These are phyloP conservation scores for Dillenia suffruticosa DNA, from an alignment of 164 flowering plant species.

Conservation along the genomic window DNA sequence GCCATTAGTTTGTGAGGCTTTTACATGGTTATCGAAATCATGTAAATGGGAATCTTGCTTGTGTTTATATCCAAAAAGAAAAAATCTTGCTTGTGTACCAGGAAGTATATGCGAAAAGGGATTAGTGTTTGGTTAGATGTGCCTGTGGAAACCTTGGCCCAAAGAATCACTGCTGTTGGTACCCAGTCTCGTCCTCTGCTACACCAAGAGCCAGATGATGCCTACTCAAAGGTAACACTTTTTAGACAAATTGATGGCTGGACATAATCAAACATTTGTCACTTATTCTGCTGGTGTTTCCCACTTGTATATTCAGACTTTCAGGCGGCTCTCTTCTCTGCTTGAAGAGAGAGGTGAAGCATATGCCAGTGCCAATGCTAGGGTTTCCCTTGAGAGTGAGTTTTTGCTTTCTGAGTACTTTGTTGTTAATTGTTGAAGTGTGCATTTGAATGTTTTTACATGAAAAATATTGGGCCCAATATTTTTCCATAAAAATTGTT, in stretches of 20 bases:
- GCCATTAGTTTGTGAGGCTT: too few relatives aligned
- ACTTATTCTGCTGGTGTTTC: neutral
- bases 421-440: too few relatives aligned
- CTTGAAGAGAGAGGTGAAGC: conserved; percentile 66
- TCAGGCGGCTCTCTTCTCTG: conserved; percentile 52
- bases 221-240: conserved; percentile 57
- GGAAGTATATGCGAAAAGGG: conserved; percentile 86
- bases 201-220: conserved; percentile 69
- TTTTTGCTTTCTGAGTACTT: neutral
- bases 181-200: conserved; percentile 85
- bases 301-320: conserved; percentile 36
- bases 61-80: too few relatives aligned
- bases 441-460: too few relatives aligned
- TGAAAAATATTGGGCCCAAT: too few relatives aligned
- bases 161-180: conserved; percentile 80
- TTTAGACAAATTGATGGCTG: neutral
- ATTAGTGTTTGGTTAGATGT: conserved; percentile 90
- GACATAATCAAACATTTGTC: neutral
- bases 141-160: conserved; percentile 83
- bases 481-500: too few relatives aligned
- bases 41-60: too few relatives aligned
- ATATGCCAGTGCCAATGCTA: conserved; percentile 72
- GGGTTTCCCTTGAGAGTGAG: conserved; percentile 76
- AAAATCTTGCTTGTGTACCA: conserved; percentile 14
- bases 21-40: too few relatives aligned